A percentile compares a stretch with the other conserved stretches of the same genome.
phyloP scores from a whole-genome alignment of 2,329 filamentous ascomycete species.

The Pseudogymnoascus sp. region DNA sequence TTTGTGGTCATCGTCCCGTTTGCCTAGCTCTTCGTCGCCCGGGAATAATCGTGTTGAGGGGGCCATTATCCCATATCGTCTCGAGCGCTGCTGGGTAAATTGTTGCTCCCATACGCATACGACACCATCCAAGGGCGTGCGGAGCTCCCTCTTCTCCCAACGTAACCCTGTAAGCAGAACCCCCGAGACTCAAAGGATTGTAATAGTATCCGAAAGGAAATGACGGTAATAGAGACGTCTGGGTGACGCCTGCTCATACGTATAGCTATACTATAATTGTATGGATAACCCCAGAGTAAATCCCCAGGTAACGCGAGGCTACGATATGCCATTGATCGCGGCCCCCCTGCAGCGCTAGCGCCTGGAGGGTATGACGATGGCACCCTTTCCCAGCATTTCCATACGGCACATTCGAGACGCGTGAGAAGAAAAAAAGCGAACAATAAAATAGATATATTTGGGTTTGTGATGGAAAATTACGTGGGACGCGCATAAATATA shows the following conservation, averaged over 20 bases:
- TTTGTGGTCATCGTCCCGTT: constrained; percentile 56
- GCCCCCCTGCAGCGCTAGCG: neutral
- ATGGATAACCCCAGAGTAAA: neutral
- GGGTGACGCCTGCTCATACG: neutral
- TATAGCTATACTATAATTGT: neutral
- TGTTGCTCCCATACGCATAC: neutral
- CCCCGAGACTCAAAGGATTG: neutral
- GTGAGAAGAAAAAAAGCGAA: neutral
- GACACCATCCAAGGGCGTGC: neutral
- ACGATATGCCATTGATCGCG: neutral
- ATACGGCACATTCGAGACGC: neutral
- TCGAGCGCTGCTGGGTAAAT: neutral
- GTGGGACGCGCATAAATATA: neutral
- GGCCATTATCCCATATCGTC: constrained; percentile 27
- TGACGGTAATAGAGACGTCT: neutral
- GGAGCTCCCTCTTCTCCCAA: neutral
- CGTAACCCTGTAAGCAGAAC: neutral
- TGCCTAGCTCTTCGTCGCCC: constrained; percentile 56
- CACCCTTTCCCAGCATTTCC: neutral
- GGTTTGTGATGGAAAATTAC: neutral
- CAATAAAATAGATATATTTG: neutral
- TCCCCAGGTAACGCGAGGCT: constrained; percentile 5
- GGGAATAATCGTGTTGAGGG: constrained; percentile 36
- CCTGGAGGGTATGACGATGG: neutral
- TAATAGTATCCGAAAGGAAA: neutral